Base-by-base conservation (phyloP, 371 early-diverging fungal species). In the Syncephalis plumigaleata region DNA sequence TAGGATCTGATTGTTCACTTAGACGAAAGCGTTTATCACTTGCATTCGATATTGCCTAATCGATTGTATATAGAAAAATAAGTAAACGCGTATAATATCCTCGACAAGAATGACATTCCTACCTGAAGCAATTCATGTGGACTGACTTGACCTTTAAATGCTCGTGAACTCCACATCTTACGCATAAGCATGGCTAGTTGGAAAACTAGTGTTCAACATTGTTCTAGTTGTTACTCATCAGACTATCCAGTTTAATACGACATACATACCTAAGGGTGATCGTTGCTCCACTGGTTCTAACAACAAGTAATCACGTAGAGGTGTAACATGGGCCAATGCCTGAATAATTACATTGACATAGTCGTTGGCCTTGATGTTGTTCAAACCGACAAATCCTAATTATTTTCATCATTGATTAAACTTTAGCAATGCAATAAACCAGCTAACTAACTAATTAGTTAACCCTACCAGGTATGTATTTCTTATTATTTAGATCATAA, bases 281-380 rank as follows among this genome's bases (percentile, higher is more conserved):
- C 56, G 58, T 31, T 63, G 55, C 36, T 78, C 75, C 39, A 75
- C 68, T 26, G 76, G 70, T 21, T 77, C 57, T 13, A 80, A 57
- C 48, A 95, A 69, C 50, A 96, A 82, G 48, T 73, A 75, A 59
- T 98, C 75, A 23, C 97, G 73, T 17, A 96, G 61, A 16, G 85
- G 82, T 36, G 83, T 75, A 21, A 95, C 77, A 56, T 95, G 98
- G 0, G 81, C 79, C 17, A 98, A 60, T 0, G 86, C 81, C 58
- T 95, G 96, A 15, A 98, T 67, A 16, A 91, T 75, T 4, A 87
- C 93, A 55, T 94, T 96, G 45, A 93, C 80, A 61, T 89, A 94
- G 53, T 95, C 96, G 54, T 91, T 95, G n/a, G 79, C 75, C 58
- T 95, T 94, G 53, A 94, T 79, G 49, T 91, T 93, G 55, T 94